These are phyloP conservation scores for Diaporthe aspalathi DNA, from an alignment of 2,329 filamentous ascomycete genomes.

Conservation along the genomic window DNA sequence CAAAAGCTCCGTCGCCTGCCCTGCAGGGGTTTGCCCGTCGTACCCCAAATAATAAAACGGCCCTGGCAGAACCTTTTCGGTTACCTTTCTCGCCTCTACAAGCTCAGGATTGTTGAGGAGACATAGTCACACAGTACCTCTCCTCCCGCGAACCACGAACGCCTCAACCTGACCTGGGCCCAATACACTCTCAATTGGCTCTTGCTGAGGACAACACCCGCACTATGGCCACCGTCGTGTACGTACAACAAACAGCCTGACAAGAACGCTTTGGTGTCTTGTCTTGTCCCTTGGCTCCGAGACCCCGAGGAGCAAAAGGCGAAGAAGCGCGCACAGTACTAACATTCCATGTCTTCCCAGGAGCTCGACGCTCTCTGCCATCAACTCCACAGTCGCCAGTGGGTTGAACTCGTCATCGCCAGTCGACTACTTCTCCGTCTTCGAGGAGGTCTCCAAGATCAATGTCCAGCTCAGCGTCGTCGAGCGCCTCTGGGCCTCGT, in stretches of 20 bases:
- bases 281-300: neutral
- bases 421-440: slow-evolving; percentile 66
- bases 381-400: slow-evolving; percentile 62
- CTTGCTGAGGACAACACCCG: slow-evolving; percentile 18
- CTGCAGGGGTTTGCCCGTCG: slow-evolving; percentile 31
- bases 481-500: slow-evolving; percentile 92
- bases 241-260: slow-evolving; percentile 19
- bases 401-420: slow-evolving; percentile 57
- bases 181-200: neutral
- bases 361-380: slow-evolving; percentile 44
- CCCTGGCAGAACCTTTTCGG: slow-evolving; percentile 28
- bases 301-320: neutral
- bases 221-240: slow-evolving; percentile 39
- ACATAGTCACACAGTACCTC: neutral
- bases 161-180: neutral
- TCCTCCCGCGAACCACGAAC: neutral
- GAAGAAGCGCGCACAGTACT: neutral
- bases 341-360: slow-evolving; percentile 35
- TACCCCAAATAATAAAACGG: slow-evolving; percentile 30
- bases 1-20: slow-evolving; percentile 10
- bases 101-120: slow-evolving; percentile 16
- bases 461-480: slow-evolving; percentile 88
- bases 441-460: slow-evolving; percentile 74
- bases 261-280: too few species aligned
- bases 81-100: slow-evolving; percentile 9